Evolutionary conservation across 2,329 filamentous ascomycete species (phyloP).

Genomic region (Talaromyces sp.): DNA sequence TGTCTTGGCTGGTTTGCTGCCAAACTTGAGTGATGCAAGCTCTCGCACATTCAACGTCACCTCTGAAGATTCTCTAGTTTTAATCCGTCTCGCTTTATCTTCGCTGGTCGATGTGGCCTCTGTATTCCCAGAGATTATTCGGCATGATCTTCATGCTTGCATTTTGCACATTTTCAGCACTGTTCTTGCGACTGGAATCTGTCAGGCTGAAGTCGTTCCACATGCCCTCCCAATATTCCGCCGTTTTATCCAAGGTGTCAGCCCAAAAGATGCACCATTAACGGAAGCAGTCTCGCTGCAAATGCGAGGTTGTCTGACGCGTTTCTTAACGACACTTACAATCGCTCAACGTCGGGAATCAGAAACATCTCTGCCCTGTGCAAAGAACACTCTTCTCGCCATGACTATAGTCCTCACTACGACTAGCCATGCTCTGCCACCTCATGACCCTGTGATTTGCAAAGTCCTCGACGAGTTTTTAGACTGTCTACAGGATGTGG

Average conservation of each 20-base stretch:
- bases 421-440: conserved; percentile 65
- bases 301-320: conserved; percentile 72
- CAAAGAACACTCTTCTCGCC: conserved; percentile 87
- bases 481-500: conserved; percentile 64
- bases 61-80: conserved; percentile 70
- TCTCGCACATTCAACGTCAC: conserved; percentile 68
- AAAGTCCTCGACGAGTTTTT: conserved; percentile 74
- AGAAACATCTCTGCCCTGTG: conserved; percentile 73
- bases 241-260: conserved; percentile 76
- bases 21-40: conserved; percentile 55
- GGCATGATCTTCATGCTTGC: conserved; percentile 90
- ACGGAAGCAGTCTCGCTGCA: conserved; percentile 57
- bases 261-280: conserved; percentile 28
- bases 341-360: conserved; percentile 47
- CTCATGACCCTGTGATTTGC: conserved; percentile 67
- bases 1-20: conserved; percentile 79
- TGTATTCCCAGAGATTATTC: conserved; percentile 94
- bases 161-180: conserved; percentile 96
- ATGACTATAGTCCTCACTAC: conserved; percentile 84
- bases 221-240: conserved; percentile 87
- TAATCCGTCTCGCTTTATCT: conserved; percentile 74
- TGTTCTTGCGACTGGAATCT: conserved; percentile 78
- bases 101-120: conserved; percentile 91
- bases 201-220: conserved; percentile 82
- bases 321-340: conserved; percentile 67